Conservation (phyloP, 345 rosid genomes). For the Sisymbrium irio region DNA sequence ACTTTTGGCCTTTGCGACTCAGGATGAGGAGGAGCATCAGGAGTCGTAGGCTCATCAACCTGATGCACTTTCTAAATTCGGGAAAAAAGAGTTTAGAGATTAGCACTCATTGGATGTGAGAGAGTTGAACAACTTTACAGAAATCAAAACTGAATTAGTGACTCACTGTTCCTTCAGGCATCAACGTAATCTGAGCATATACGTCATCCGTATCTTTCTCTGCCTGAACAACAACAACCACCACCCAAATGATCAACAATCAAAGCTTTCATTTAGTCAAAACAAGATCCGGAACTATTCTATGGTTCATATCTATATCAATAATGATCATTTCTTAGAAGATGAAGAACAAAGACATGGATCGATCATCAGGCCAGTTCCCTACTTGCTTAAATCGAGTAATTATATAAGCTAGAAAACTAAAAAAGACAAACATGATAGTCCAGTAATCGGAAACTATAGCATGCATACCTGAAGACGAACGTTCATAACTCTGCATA, state of each 20-base stretch:
- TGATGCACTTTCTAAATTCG: conserved; percentile 35
- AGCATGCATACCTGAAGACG: conserved; percentile 59
- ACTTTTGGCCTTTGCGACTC: conserved; percentile 50
- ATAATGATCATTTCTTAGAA: neutral
- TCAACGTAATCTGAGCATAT: conserved; percentile 83
- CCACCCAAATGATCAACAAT: neutral
- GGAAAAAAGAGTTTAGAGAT: neutral
- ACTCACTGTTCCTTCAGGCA: conserved; percentile 66
- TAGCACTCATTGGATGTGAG: neutral
- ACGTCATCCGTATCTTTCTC: conserved; percentile 97
- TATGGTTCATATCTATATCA: no score
- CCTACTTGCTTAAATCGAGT: no score
- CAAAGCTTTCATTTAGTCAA: neutral
- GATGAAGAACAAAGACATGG: neutral
- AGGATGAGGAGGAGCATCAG: conserved; percentile 44
- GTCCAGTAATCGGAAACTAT: no score
- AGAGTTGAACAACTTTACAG: neutral
- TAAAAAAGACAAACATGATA: no score
- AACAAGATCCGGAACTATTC: neutral
- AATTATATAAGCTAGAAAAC: no score
- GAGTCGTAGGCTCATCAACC: conserved; percentile 52
- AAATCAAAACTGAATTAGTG: neutral
- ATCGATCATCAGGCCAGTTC: neutral
- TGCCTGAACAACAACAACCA: conserved; percentile 55
- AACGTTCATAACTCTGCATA: conserved; percentile 72